Evolutionary conservation across 2,329 filamentous ascomycete genomes (phyloP), one percentile per base, ranked within the genome.

Genomic region (Cordyceps javanica): DNA sequence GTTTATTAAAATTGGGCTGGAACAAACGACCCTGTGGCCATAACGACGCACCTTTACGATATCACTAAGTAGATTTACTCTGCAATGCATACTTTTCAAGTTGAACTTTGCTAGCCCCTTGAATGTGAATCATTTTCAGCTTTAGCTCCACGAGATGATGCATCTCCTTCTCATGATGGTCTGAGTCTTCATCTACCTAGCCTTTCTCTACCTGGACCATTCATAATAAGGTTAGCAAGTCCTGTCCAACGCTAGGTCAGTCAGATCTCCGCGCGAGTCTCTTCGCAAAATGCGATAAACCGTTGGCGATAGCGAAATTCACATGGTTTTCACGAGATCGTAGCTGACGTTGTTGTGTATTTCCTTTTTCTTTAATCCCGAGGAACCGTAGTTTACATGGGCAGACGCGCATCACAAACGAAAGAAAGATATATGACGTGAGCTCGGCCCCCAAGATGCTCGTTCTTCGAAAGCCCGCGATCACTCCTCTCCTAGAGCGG

Each of bases 371-470:
- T 56, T 23, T 46, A 45, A 30, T 45, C 25, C 30, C 55, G 39
- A 44, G 21, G 55, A 44, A 52, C 55, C 48, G 39, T 58, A 58
- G 55, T 58, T 58, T 58, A 58, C 48, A 58, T 36, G 48, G 48
- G 55, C 55, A 28, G 21, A 46, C 21, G 21, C 39, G 21, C 28
- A 46, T 13, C 45, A 55, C 51, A 59, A 50, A 56, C 26, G 46
- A 55, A 55, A 55, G n/a, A 28, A 52, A 52, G 23, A 44, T 38
- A 51, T 30, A 39, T 51, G 46, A 49, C 52, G 38, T 28, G n/a
- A 55, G 49, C 25, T 8, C 3, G 28, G 26, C 46, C 38, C 10
- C 32, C 9, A 14, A 14, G 21, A 49, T 28, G 10, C 13, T 16
- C 9, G 21, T 42, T n/a, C 25, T 34, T 25, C 45, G 28, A 48